Base-by-base conservation (phyloP, 805 yeast genomes). In the Saturnispora dispora region DNA sequence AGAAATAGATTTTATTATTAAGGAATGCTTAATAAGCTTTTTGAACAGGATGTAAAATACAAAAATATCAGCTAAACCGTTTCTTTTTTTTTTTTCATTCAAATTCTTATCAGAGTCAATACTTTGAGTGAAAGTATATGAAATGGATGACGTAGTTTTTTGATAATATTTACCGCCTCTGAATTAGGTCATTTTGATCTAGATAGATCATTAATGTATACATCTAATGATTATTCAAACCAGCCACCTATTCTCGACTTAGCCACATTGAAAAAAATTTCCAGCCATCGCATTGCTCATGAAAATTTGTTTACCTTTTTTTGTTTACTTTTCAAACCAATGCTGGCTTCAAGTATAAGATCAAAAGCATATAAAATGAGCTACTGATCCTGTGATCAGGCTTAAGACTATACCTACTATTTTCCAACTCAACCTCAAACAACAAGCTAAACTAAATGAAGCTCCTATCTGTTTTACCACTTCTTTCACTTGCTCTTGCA, bases 401-500 rank as follows among this genome's bases (percentile, higher is more conserved):
- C 6, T 23, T 8, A 8, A 13, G 11, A 5, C 4, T 40, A 22
- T 22, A 13, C 9, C 4, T 20, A 10, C 3, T 10, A 33, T 13
- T 13, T 2, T n/a, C 23, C 15, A 18, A 32, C 33, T 15, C 6
- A 40, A 11, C 42, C 8, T 17, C 27, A 1, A 30, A 9, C 13
- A 20, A 5, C 20, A 35, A 25, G 22, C 28, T 33, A 32, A 41
- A 17, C 10, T n/a, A 20, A 43, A 48, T 48, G 51, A 48, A 44
- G 30, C 37, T 48, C 33, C 18, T 39, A 15, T 17, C 32, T 33
- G 27, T 42, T 33, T 42, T 48, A 33, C 47, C 51, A 33, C 15
- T 48, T 22, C 35, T 48, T 20, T 22, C 46, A 42, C 6, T 48
- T 23, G 51, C 51, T 15, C 23, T 46, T n/a, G 51, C 51, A 11